phyloP scores from a whole-genome alignment of 805 yeast genomes.

The Middelhovenomyces tepae region DNA sequence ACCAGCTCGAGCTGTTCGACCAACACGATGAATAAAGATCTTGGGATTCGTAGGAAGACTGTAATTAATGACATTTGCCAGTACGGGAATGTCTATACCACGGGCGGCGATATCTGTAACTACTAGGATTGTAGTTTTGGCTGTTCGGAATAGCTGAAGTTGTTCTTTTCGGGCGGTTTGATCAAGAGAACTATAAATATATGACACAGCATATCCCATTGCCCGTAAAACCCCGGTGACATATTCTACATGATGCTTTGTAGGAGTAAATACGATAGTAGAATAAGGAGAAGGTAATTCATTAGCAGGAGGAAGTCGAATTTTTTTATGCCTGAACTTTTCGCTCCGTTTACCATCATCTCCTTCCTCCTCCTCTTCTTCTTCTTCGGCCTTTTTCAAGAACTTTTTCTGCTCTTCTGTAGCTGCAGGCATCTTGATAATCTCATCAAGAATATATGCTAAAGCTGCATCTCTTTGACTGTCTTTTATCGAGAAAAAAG shows the following conservation, averaged over 20 bases:
- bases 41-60: slow-evolving; percentile 88
- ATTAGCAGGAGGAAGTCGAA: slow-evolving; percentile 66
- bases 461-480: slow-evolving; percentile 87
- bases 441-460: slow-evolving; percentile 66
- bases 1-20: slow-evolving; percentile 99
- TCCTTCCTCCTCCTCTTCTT: slow-evolving; percentile 1
- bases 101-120: slow-evolving; percentile 94
- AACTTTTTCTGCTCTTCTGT: slow-evolving; percentile 51
- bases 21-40: slow-evolving; percentile 93
- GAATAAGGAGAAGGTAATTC: slow-evolving; percentile 78
- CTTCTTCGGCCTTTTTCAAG: neutral
- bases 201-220: slow-evolving; percentile 80
- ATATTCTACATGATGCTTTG: slow-evolving; percentile 96
- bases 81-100: slow-evolving; percentile 96
- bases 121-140: slow-evolving; percentile 75
- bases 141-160: slow-evolving; percentile 73
- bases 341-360: neutral
- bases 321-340: slow-evolving; percentile 36
- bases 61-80: slow-evolving; percentile 90
- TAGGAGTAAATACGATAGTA: slow-evolving; percentile 91
- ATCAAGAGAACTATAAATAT: slow-evolving; percentile 89
- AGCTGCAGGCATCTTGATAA: slow-evolving; percentile 76
- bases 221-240: slow-evolving; percentile 58
- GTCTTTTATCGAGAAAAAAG: slow-evolving; percentile 69
- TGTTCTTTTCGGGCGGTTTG: slow-evolving; percentile 92